A percentile compares a stretch with the other conserved stretches of the same genome.
phyloP scores from a whole-genome alignment of 2,329 filamentous ascomycete genomes.

The Claviceps sorghi region DNA sequence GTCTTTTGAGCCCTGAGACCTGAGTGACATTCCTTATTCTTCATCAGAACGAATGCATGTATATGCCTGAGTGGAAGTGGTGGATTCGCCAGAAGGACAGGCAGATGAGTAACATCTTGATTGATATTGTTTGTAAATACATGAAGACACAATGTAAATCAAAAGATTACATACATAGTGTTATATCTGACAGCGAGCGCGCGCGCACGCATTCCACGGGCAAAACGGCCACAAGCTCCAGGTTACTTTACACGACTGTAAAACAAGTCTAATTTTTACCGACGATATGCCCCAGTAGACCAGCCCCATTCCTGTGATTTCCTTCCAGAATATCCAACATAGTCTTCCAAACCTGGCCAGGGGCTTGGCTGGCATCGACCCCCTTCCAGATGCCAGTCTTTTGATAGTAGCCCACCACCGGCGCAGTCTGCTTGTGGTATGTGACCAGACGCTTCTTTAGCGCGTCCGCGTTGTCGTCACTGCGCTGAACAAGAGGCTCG shows the following conservation, averaged over 20 bases:
- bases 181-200: background rate
- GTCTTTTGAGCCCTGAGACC: background rate
- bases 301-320: constrained; percentile 23
- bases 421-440: constrained; percentile 86
- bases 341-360: constrained; percentile 88
- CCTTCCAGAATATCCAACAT: constrained; percentile 69
- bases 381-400: constrained; percentile 94
- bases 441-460: constrained; percentile 88
- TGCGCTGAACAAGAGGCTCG: constrained; percentile 90
- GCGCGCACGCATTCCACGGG: background rate
- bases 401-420: constrained; percentile 93
- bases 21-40: too few relatives aligned
- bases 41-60: too few relatives aligned
- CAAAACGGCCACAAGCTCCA: background rate
- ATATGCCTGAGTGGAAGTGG: too few relatives aligned
- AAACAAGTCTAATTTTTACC: constrained; percentile 13
- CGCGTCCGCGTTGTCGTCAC: constrained; percentile 91
- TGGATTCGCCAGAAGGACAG: background rate
- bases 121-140: constrained; percentile 4
- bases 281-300: constrained; percentile 25
- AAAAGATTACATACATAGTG: constrained; percentile 5
- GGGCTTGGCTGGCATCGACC: constrained; percentile 91
- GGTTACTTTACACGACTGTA: background rate
- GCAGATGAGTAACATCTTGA: background rate
- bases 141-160: constrained; percentile 6